Percentiles rank a stretch among this genome's conserved stretches.
Conservation (phyloP, 805 yeast species). For the Naumovozyma dairenensis region DNA sequence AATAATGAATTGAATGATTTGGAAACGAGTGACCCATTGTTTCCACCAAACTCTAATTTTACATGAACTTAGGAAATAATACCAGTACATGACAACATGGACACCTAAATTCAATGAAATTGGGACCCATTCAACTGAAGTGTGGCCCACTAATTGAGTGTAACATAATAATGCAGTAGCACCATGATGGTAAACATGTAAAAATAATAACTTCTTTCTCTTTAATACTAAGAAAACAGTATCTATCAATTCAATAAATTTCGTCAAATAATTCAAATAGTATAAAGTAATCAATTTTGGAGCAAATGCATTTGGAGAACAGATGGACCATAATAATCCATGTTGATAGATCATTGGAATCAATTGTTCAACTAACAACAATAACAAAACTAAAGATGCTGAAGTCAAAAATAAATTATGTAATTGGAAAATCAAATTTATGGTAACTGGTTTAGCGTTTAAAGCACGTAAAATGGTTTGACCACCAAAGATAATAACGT, state of each 20-base stretch:
- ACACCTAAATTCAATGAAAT: constrained; percentile 65
- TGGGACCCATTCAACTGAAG: constrained; percentile 76
- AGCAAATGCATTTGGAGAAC: constrained; percentile 58
- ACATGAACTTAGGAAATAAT: constrained; percentile 74
- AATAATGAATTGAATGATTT: constrained; percentile 64
- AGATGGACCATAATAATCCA: constrained; percentile 62
- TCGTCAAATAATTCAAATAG: constrained; percentile 67
- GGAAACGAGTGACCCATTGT: constrained; percentile 79
- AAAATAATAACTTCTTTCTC: constrained; percentile 63
- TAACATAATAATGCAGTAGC: constrained; percentile 76
- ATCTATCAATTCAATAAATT: constrained; percentile 62
- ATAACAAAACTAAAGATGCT: constrained; percentile 46
- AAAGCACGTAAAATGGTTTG: constrained; percentile 42
- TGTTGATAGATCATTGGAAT: constrained; percentile 55
- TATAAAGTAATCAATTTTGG: constrained; percentile 57
- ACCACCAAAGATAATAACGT: constrained; percentile 58
- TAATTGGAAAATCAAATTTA: constrained; percentile 56
- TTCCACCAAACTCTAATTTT: constrained; percentile 86
- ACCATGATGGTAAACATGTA: constrained; percentile 80
- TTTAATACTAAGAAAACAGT: constrained; percentile 68
- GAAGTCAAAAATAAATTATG: constrained; percentile 59
- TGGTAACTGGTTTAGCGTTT: constrained; percentile 46
- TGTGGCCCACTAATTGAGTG: constrained; percentile 66
- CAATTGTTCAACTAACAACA: constrained; percentile 58
- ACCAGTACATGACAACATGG: constrained; percentile 79